Base-by-base conservation (phyloP, 192 early-diverging fungal species). In the Coemansia sp. region DNA sequence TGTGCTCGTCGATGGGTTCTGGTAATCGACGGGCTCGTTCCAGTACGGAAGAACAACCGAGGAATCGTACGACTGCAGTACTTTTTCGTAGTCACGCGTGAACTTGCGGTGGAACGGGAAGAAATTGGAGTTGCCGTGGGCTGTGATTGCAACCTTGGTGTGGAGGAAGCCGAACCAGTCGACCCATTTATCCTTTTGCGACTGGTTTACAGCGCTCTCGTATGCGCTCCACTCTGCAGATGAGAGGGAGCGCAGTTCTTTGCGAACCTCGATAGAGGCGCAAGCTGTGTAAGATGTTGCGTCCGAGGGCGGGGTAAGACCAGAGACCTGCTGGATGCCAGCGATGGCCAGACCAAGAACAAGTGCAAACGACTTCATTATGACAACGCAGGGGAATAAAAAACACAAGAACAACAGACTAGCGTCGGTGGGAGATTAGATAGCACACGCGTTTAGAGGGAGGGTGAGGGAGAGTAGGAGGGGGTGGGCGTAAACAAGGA, bases 71-170 rank as follows among this genome's bases (percentile, higher is more conserved):
- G 48, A 29, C 32, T 66, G 71, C n/a, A 89, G 79, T 4, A 76
- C 72, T 19, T 66, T 67, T 62, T 89, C 85, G 54, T 79, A 87
- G 50, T 74, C 75, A 56, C 58, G 53, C n/a, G 84, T 74, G 54
- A 85, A 79, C 32, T 50, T 61, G 56, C 87, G 82, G 46, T 88
- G 85, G 74, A 73, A 84, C 9, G 76, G 54, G 9, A 86, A 64
- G 66, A 86, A 86, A 25, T 65, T 57, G 4, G 74, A 41, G 69
- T 76, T 76, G 2, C 66, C 69, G 57, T 84, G 82, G 46, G 79
- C 68, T 0, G 23, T 32, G 2, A 34, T 14, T 0, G 75, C 69
- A 17, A 78, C 59, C n/a, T 29, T 43, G 15, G 68, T 45, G 73
- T 84, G 83, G 10, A 72, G 63, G 59, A 45, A 73, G 29, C 75